phyloP scores from a whole-genome alignment of 106 monocot species.

The Allium sativum region DNA sequence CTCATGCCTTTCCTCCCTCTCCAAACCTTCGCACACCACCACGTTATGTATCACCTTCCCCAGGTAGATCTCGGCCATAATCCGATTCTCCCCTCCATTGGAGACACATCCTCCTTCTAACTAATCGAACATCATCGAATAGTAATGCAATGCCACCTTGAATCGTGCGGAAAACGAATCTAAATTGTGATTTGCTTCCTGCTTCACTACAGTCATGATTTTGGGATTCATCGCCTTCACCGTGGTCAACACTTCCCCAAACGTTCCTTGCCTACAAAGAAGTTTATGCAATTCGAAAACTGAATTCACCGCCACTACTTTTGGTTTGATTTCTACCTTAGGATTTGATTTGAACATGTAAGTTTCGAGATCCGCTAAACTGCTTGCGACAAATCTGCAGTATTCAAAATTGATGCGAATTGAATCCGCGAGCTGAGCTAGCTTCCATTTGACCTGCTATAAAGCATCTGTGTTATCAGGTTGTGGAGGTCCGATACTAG shows the following conservation, averaged over 20 bases:
- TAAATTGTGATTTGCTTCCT: conserved; percentile 88
- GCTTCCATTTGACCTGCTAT: conserved; percentile 72
- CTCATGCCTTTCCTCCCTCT: conserved; percentile 82
- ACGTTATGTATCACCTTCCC: conserved; percentile 81
- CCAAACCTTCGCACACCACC: conserved; percentile 84
- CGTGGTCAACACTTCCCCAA: conserved; percentile 42
- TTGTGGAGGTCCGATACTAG: conserved; percentile 74
- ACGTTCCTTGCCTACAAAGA: conserved; percentile 31
- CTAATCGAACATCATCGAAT: conserved; percentile 96
- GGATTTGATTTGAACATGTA: conserved; percentile 34
- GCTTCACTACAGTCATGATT: conserved; percentile 77
- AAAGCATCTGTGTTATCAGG: conserved; percentile 61
- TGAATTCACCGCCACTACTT: conserved; percentile 72
- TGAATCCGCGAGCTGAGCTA: conserved; percentile 70
- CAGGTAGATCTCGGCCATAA: conserved; percentile 74
- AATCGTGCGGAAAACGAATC: conserved; percentile 63
- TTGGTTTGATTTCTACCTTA: conserved; percentile 14
- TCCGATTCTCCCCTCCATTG: conserved; percentile 22
- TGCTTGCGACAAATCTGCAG: conserved; percentile 45
- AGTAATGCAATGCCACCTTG: conserved; percentile 92
- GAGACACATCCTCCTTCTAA: conserved; percentile 35
- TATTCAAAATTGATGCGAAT: conserved; percentile 74
- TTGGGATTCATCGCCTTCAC: conserved; percentile 47
- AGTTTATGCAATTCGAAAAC: conserved; percentile 79
- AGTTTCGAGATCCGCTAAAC: conserved; percentile 71